Base-by-base conservation (phyloP, 495 filamentous ascomycete genomes). In the Ramalina peruviana region DNA sequence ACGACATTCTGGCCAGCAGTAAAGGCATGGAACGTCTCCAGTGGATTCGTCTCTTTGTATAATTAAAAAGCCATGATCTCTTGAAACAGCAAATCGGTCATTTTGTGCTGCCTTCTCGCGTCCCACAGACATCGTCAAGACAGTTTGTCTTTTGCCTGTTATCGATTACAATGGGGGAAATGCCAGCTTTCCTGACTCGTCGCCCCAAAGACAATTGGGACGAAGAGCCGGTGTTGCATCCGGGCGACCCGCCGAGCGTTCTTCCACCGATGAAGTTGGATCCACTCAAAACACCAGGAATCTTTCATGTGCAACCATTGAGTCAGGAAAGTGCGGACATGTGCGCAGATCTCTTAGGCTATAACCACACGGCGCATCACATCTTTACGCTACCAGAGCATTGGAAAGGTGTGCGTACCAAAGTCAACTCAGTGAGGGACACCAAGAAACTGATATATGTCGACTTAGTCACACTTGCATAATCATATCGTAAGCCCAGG, bases 301-400 rank as follows among this genome's bases (percentile, higher is more conserved):
- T 54, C 19, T 16, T 39, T 9, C 49, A 46, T 17, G 40, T 36
- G 9, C 2, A 33, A 3, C 21, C 27, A 11, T 36, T 54, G 20
- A 54, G 30, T 2, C 16, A 30, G 9, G 30, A 52, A 20, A 54
- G 49, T 33, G 49, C 48, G 6, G 16, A 23, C 4, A 26, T 36
- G 15, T 41, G 25, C 3, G 6, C 27, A 0, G 4, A 40, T 4
- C 21, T 40, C 36, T n/a, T 52, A 6, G 19, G 46, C 43, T 39
- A 26, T 15, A 54, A 54, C 16, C 15, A 45, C 41, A 25, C 23
- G 23, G 20, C 46, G 6, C 26, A 51, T 12, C 52, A 54, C 30
- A 54, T 54, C 49, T 54, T 46, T 21, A 15, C 25, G 2, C 26
- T 40, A 15, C 27, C 40, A 17, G 52, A 54, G 38, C 17, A 54